These are phyloP conservation scores for Rachicladosporium sp. DNA, from an alignment of 2,329 filamentous ascomycete genomes.

Conservation along the genomic window DNA sequence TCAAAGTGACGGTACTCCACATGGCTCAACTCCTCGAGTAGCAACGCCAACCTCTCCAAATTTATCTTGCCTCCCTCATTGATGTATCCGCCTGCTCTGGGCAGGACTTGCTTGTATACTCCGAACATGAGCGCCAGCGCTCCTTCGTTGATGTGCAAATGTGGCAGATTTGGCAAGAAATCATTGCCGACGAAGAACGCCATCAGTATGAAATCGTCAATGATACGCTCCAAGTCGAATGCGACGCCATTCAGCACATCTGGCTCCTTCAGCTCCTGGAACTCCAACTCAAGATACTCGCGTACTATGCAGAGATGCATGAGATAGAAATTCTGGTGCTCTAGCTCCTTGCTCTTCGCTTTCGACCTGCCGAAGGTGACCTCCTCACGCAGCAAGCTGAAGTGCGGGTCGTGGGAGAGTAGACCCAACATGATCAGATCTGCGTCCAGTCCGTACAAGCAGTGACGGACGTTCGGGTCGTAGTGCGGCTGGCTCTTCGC, in stretches of 20 bases:
- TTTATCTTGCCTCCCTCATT: constrained; percentile 93
- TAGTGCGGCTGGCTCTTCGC: constrained; percentile 92
- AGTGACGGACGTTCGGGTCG: constrained; percentile 86
- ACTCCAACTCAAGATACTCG: constrained; percentile 93
- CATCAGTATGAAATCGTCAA: constrained; percentile 99
- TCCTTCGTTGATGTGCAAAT: constrained; percentile 96
- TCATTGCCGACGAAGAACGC: constrained; percentile 99
- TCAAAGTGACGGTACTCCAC: constrained; percentile 92
- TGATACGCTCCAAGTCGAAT: constrained; percentile 90
- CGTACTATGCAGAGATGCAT: constrained; percentile 95
- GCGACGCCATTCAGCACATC: constrained; percentile 55
- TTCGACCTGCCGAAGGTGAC: constrained; percentile 90
- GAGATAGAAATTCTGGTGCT: constrained; percentile 97
- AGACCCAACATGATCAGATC: constrained; percentile 98
- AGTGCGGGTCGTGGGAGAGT: constrained; percentile 94
- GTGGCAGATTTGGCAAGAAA: constrained; percentile 92
- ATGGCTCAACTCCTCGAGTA: constrained; percentile 74
- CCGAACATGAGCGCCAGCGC: constrained; percentile 95
- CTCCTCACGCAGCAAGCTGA: constrained; percentile 91
- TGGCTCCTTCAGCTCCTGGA: constrained; percentile 74
- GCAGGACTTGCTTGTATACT: constrained; percentile 83
- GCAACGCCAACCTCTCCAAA: constrained; percentile 59
- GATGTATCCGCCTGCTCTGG: constrained; percentile 82
- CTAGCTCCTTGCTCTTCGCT: constrained; percentile 85
- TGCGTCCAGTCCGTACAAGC: constrained; percentile 91